Percentiles rank a stretch among this genome's conserved stretches.
These are phyloP conservation scores for Ophiostoma ips DNA, from an alignment of 2,329 filamentous ascomycete genomes.

Conservation along the genomic window DNA sequence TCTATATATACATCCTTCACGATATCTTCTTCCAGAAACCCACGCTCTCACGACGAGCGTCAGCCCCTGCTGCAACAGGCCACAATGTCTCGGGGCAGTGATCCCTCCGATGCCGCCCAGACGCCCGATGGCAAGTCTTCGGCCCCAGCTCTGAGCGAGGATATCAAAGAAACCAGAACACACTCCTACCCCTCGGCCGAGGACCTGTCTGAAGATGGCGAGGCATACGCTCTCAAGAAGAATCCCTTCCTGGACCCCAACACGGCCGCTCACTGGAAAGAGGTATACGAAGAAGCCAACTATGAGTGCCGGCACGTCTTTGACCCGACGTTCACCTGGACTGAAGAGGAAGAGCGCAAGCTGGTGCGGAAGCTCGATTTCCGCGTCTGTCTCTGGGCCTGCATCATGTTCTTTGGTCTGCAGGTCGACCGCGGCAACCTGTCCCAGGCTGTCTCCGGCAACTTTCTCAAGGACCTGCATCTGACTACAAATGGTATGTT, in stretches of 20 bases:
- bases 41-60: conserved; percentile 6
- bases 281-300: conserved; percentile 22
- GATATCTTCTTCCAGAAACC: not conserved
- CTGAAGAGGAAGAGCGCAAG: conserved; percentile 38
- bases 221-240: conserved; percentile 1
- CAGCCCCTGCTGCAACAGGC: not conserved
- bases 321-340: conserved; percentile 43
- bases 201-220: conserved; percentile 5
- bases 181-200: not conserved
- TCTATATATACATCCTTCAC: not conserved
- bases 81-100: conserved; percentile 1
- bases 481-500: conserved; percentile 21
- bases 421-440: conserved; percentile 26
- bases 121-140: not conserved
- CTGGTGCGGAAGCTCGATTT: conserved; percentile 33
- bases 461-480: conserved; percentile 18
- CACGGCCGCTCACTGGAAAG: conserved; percentile 21
- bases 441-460: conserved; percentile 22
- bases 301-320: conserved; percentile 47
- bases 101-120: conserved; percentile 1
- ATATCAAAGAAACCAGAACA: not conserved
- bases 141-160: not conserved
- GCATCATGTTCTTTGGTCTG: conserved; percentile 23
- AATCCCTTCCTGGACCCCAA: conserved; percentile 21
- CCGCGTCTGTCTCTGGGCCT: conserved; percentile 21